Conservation (phyloP, 2,329 filamentous ascomycete genomes). For the Meredithiella fracta region DNA sequence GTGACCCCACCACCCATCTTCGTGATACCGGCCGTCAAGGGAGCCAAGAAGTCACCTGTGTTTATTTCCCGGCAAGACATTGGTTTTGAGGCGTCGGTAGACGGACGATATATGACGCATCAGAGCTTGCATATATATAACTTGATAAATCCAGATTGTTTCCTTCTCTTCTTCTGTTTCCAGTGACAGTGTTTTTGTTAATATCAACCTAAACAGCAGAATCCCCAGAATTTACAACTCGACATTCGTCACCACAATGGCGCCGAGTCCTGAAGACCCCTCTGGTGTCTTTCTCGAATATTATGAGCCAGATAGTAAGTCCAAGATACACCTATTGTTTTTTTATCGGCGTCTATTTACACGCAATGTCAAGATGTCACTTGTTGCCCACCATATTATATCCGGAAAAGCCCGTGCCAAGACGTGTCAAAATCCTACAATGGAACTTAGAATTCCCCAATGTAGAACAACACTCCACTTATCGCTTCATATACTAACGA, state of each 20-base stretch:
- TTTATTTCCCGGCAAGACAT: too few relatives aligned
- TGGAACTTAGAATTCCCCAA: not conserved
- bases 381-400: not conserved
- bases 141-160: too few relatives aligned
- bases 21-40: too few relatives aligned
- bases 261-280: constrained; percentile 10
- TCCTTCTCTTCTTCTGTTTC: too few relatives aligned
- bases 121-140: too few relatives aligned
- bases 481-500: not conserved
- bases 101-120: too few relatives aligned
- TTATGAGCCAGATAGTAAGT: constrained; percentile 24
- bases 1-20: too few relatives aligned
- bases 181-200: too few relatives aligned
- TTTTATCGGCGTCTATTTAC: not conserved
- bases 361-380: not conserved
- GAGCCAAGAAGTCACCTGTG: too few relatives aligned
- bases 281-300: constrained; percentile 22
- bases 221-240: not conserved
- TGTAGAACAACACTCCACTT: not conserved
- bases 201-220: too few relatives aligned
- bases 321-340: not conserved
- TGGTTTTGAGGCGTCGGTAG: too few relatives aligned
- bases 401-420: not conserved
- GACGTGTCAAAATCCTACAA: not conserved
- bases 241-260: constrained; percentile 3